Conservation (phyloP, 805 yeast genomes). For the Saccharomycopsis synnaedendra region DNA sequence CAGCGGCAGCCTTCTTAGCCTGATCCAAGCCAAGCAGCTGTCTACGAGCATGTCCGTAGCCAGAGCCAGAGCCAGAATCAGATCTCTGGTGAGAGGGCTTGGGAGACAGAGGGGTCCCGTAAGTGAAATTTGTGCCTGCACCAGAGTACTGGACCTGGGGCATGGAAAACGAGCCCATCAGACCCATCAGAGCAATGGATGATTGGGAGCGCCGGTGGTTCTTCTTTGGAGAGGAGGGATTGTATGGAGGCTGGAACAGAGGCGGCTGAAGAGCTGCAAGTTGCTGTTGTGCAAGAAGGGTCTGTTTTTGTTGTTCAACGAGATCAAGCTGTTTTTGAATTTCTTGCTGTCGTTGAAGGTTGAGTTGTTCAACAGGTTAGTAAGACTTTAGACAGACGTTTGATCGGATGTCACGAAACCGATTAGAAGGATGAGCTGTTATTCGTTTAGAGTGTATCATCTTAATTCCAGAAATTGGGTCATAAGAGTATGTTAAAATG, state of each 20-base stretch:
- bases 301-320: slow-evolving; percentile 89
- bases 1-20: slow-evolving; percentile 95
- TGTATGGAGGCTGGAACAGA: slow-evolving; percentile 15
- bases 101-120: slow-evolving; percentile 4
- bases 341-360: slow-evolving; percentile 29
- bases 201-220: slow-evolving; percentile 41
- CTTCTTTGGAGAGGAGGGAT: slow-evolving; percentile 22
- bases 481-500: no score
- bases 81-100: slow-evolving; percentile 2
- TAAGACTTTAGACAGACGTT: neutral
- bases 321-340: slow-evolving; percentile 87
- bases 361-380: slow-evolving; percentile 60
- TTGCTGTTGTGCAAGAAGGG: slow-evolving; percentile 56
- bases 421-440: no score
- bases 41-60: slow-evolving; percentile 74
- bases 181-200: slow-evolving; percentile 25
- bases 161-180: slow-evolving; percentile 24
- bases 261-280: slow-evolving; percentile 18
- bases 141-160: slow-evolving; percentile 16
- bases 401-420: neutral
- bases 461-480: neutral
- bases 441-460: neutral
- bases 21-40: slow-evolving; percentile 87
- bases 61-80: slow-evolving; percentile 19
- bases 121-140: slow-evolving; percentile 15